Evolutionary conservation across 202 grass and related monocot species (phyloP), one percentile per base, ranked within the genome.

Genomic region (Cymbopogon flexuosus): DNA sequence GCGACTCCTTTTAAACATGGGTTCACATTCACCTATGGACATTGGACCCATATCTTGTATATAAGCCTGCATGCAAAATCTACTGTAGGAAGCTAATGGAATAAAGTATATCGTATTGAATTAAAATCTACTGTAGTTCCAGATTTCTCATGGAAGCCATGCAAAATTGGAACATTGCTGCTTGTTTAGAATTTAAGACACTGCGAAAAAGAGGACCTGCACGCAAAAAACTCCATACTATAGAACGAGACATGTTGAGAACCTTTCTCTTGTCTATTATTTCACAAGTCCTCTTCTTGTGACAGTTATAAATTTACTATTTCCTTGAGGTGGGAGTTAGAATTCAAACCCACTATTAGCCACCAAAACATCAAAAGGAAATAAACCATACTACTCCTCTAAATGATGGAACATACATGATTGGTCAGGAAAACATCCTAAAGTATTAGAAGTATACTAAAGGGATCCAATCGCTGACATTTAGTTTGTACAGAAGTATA

Each of bases 401-500:
- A 49, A 14, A 49, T 49, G 45, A 49, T 16, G 45, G 45, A 16
- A 49, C 45, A 49, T 10, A 49, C 45, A 49, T 16, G 45, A 49
- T 49, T 49, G 45, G 45, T 49, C 1, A 49, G 45, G 14, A 49
- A 49, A 49, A 49, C 45, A 16, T 5, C 5, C 14, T 5, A 15
- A 4, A 16, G 45, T 16, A 75, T 36, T 58, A 60, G 9, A 12
- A 60, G 27, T 46, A 22, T 18, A 83, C 11, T 10, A 47, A 47
- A 19, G 5, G 5, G 29, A 33, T 29, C 40, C 29, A 23, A 51
- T 71, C 65, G 63, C 3, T 52, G 24, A 11, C 29, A 64, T 30
- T 75, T 54, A 70, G 21, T 75, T 62, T 72, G 8, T 56, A 84
- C 35, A 27, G 7, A n/a, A n/a, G n/a, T n/a, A n/a, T n/a, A n/a